Conservation (phyloP, 2,329 filamentous ascomycete genomes). For the Aspergillus ochraceoroseus region DNA sequence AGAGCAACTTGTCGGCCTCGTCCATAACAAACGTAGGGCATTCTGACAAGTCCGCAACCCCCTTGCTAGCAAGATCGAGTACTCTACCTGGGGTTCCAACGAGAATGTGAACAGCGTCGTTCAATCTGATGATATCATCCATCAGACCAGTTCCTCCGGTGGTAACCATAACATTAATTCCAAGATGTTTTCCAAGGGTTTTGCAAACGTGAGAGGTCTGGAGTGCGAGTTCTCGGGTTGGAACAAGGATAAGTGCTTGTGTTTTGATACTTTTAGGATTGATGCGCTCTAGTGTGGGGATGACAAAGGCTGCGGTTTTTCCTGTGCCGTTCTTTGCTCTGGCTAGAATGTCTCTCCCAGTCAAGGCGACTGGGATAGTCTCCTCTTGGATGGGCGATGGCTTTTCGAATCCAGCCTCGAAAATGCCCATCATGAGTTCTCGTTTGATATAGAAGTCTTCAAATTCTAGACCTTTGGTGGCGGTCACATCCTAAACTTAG, state of each 20-base stretch:
- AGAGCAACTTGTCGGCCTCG: slow-evolving; percentile 96
- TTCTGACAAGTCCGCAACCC: slow-evolving; percentile 89
- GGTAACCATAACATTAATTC: slow-evolving; percentile 98
- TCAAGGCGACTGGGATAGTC: slow-evolving; percentile 92
- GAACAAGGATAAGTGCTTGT: slow-evolving; percentile 92
- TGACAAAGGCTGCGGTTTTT: slow-evolving; percentile 97
- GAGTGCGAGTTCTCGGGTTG: slow-evolving; percentile 91
- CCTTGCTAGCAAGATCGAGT: slow-evolving; percentile 91
- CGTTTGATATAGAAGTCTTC: slow-evolving; percentile 95
- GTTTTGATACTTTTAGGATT: slow-evolving; percentile 96
- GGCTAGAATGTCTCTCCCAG: slow-evolving; percentile 89
- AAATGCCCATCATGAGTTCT: slow-evolving; percentile 97
- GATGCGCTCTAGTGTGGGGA: slow-evolving; percentile 89
- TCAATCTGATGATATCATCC: slow-evolving; percentile 92
- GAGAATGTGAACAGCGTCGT: slow-evolving; percentile 93
- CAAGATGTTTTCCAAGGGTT: slow-evolving; percentile 92
- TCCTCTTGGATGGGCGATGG: slow-evolving; percentile 99
- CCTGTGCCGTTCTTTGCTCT: slow-evolving; percentile 98
- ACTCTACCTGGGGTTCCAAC: slow-evolving; percentile 96
- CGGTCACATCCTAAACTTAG: slow-evolving; percentile 76
- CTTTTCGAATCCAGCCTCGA: slow-evolving; percentile 97
- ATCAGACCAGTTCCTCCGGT: slow-evolving; percentile 92
- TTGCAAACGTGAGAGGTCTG: slow-evolving; percentile 99
- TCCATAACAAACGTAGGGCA: slow-evolving; percentile 99
- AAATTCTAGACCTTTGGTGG: slow-evolving; percentile 95